Percentiles rank a stretch among this genome's conserved stretches.
Conservation (phyloP, 2,329 filamentous ascomycete genomes). For the Aschersonia sp. region DNA sequence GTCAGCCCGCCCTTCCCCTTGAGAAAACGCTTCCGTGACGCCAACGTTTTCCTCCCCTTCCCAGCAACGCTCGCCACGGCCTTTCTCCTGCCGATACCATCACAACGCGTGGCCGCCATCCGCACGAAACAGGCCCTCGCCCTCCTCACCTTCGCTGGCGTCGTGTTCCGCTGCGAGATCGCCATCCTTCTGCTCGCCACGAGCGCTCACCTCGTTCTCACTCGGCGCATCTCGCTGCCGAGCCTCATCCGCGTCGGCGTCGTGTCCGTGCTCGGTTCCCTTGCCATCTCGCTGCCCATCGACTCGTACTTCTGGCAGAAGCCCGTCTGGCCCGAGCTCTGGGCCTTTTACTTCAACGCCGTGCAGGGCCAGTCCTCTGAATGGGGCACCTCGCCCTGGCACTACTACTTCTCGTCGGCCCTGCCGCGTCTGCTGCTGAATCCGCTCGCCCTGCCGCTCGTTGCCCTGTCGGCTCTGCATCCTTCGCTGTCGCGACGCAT, state of each 20-base stretch:
- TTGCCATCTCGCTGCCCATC: constrained; percentile 56
- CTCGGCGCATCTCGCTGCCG: constrained; percentile 34
- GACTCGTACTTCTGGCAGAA: constrained; percentile 94
- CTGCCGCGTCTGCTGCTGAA: constrained; percentile 77
- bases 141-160: constrained; percentile 64
- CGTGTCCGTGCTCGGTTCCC: constrained; percentile 48
- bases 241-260: constrained; percentile 53
- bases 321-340: constrained; percentile 78
- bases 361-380: constrained; percentile 67
- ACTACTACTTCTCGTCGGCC: constrained; percentile 74
- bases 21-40: background rate
- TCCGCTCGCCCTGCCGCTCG: constrained; percentile 47
- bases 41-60: background rate
- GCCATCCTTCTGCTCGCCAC: constrained; percentile 64
- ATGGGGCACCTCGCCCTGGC: constrained; percentile 79
- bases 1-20: background rate
- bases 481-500: constrained; percentile 29
- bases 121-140: constrained; percentile 53
- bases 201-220: constrained; percentile 47
- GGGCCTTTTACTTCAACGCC: constrained; percentile 84
- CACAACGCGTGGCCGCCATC: constrained; percentile 13
- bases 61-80: constrained; percentile 52
- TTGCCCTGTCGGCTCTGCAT: constrained; percentile 35
- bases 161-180: constrained; percentile 82
- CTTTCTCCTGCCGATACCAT: constrained; percentile 23